Base-by-base conservation (phyloP, 768 basidiomycete species). In the Trametes cinnabarina region DNA sequence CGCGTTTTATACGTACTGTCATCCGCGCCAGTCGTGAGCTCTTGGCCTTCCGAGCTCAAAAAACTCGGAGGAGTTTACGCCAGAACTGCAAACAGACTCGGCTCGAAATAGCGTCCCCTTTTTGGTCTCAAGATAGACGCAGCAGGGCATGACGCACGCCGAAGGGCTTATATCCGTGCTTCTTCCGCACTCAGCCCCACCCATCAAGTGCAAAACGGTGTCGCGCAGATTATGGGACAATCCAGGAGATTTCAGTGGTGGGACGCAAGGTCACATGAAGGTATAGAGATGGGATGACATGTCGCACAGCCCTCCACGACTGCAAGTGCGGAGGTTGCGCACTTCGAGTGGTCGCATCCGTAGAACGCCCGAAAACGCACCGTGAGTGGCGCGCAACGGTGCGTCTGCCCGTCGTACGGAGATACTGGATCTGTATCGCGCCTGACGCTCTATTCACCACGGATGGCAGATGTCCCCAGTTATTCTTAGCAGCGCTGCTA, bases 1-100 rank as follows among this genome's bases (percentile, higher is more conserved):
- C 11, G 7, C 25, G 2, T 4, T 9, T 43, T 25, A 55, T 57
- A 51, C 47, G 52, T 47, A 47, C 50, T 15, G 15, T 14, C 42
- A 10, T 25, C 22, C 10, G n/a, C 1, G 30, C 14, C 12, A 32
- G 30, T 12, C 30, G 7, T 20, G 7, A 22, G 20, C 26, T 41
- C 22, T 23, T n/a, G 4, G 15, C 48, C 42, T 28, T 34, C 8
- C 7, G 6, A 12, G 41, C 30, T 47, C 46, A 22, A 25, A 57
- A 62, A 55, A 49, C 30, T 57, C 60, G 60, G 60, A 52, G 22
- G 50, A 14, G 47, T 20, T 43, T 25, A 57, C 60, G 60, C 60
- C 20, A 56, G 39, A 53, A 40, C 25, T 28, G 23, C 44, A 39
- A 43, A 35, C 25, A 26, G 39, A 48, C 30, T 25, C n/a, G 32